Evolutionary conservation across 768 basidiomycete genomes (phyloP).

Genomic region (Hericium coralloides): DNA sequence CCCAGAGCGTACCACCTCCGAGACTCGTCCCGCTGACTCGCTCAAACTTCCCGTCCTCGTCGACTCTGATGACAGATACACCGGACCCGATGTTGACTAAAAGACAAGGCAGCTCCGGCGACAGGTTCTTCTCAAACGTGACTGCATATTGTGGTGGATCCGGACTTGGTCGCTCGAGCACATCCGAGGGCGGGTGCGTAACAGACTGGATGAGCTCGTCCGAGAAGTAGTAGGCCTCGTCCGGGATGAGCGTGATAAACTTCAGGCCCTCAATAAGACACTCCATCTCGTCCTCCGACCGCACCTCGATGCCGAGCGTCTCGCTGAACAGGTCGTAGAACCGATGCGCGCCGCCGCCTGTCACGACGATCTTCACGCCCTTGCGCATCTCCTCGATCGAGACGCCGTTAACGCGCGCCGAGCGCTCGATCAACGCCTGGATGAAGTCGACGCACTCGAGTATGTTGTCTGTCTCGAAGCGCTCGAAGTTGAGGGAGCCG

Average conservation of each 20-base stretch:
- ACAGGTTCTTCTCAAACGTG: slow-evolving; percentile 75
- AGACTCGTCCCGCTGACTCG: slow-evolving; percentile 95
- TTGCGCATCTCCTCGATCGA: slow-evolving; percentile 84
- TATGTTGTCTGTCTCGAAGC: slow-evolving; percentile 91
- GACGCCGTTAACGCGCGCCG: slow-evolving; percentile 80
- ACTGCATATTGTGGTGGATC: slow-evolving; percentile 86
- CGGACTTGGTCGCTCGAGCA: slow-evolving; percentile 79
- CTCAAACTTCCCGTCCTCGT: slow-evolving; percentile 92
- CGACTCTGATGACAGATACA: slow-evolving; percentile 95
- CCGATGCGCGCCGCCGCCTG: slow-evolving; percentile 93
- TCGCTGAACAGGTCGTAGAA: slow-evolving; percentile 78
- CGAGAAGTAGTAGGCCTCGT: slow-evolving; percentile 98
- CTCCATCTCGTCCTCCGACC: slow-evolving; percentile 97
- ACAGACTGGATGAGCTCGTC: slow-evolving; percentile 85
- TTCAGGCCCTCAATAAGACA: slow-evolving; percentile 93
- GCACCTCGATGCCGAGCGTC: slow-evolving; percentile 76
- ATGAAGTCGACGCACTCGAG: slow-evolving; percentile 81
- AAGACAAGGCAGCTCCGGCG: slow-evolving; percentile 88
- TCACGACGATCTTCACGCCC: slow-evolving; percentile 92
- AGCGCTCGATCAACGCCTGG: slow-evolving; percentile 75
- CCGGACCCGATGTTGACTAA: slow-evolving; percentile 98
- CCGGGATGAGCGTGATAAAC: slow-evolving; percentile 92
- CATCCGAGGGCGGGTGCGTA: slow-evolving; percentile 27
- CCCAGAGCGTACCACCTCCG: slow-evolving; percentile 97
- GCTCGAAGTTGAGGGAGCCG: slow-evolving; percentile 94